Evolutionary conservation across 225 moss, liverwort and hornwort species (phyloP).

Genomic region (Straminergon stramineum): DNA sequence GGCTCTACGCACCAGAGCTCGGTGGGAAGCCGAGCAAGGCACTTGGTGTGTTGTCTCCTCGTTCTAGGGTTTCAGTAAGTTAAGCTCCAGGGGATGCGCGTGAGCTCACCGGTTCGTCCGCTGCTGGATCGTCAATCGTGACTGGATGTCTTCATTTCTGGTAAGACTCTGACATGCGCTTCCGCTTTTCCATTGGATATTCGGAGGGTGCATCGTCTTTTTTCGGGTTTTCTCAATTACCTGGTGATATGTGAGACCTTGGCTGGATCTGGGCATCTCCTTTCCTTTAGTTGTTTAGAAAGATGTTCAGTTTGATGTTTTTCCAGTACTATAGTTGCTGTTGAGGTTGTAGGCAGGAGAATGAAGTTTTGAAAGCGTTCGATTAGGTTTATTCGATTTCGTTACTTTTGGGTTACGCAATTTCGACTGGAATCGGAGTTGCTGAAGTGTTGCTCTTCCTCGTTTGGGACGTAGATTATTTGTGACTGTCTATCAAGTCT

Average conservation of each 20-base stretch:
- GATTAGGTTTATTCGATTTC: slow-evolving; percentile 2
- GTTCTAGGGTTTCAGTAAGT: slow-evolving; percentile 13
- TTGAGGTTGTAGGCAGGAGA: background rate
- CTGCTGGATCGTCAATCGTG: background rate
- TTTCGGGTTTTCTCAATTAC: background rate
- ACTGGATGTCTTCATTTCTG: background rate
- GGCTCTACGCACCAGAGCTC: background rate
- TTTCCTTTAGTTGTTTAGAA: background rate
- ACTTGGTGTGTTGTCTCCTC: background rate
- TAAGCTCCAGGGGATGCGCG: background rate
- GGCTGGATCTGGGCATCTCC: background rate
- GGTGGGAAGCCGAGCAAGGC: background rate
- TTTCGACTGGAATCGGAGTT: background rate
- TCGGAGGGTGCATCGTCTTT: background rate
- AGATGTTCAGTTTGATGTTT: background rate
- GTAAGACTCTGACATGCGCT: background rate
- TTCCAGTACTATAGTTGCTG: background rate
- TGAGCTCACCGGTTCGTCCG: background rate
- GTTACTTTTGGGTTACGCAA: background rate
- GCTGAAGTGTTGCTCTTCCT: background rate
- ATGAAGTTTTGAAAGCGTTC: background rate
- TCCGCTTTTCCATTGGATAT: no score
- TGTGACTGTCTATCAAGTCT: background rate
- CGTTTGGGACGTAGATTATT: background rate
- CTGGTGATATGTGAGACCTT: background rate